A percentile compares a stretch with the other conserved stretches of the same genome.
phyloP scores from a whole-genome alignment of 352 stramenopile species.

The Phytophthora tubulina region DNA sequence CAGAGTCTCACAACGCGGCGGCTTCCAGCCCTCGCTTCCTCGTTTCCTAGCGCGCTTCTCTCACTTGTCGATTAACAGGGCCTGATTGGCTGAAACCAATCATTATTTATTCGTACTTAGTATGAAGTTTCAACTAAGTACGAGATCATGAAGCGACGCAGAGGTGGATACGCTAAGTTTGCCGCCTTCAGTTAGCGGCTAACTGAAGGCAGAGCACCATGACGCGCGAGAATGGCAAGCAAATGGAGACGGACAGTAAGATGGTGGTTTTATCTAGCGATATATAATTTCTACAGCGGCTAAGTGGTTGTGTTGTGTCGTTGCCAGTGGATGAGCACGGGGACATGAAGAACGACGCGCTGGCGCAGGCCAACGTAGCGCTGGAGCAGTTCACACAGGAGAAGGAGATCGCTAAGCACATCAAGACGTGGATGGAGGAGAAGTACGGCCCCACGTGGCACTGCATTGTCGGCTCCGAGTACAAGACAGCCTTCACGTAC shows the following conservation, averaged over 20 bases:
- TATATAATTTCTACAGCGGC: no score
- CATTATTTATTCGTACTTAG: constrained; percentile 24
- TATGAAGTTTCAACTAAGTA: not conserved
- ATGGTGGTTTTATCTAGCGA: not conserved
- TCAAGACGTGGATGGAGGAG: constrained; percentile 80
- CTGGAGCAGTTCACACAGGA: constrained; percentile 84
- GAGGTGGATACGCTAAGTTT: constrained; percentile 3
- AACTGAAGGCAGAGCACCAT: constrained; percentile 29
- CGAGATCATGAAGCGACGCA: constrained; percentile 32
- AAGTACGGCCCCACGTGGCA: constrained; percentile 53
- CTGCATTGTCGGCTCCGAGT: constrained; percentile 29
- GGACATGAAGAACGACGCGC: constrained; percentile 86
- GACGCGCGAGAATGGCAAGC: constrained; percentile 73
- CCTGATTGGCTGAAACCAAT: constrained; percentile 30
- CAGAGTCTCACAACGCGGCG: constrained; percentile 10
- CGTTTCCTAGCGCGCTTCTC: constrained; percentile 19
- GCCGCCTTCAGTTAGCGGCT: no score
- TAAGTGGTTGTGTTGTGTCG: not conserved
- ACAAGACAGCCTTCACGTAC: constrained; percentile 37
- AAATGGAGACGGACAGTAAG: constrained; percentile 88
- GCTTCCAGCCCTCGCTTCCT: constrained; percentile 10
- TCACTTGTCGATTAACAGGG: constrained; percentile 16
- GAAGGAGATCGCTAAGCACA: constrained; percentile 84
- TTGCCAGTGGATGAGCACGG: constrained; percentile 82
- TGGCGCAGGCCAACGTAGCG: constrained; percentile 69